Percentiles rank a stretch among this genome's conserved stretches.
Conservation (phyloP, 169 alveolate species). For the Besnoitia besnoiti region DNA sequence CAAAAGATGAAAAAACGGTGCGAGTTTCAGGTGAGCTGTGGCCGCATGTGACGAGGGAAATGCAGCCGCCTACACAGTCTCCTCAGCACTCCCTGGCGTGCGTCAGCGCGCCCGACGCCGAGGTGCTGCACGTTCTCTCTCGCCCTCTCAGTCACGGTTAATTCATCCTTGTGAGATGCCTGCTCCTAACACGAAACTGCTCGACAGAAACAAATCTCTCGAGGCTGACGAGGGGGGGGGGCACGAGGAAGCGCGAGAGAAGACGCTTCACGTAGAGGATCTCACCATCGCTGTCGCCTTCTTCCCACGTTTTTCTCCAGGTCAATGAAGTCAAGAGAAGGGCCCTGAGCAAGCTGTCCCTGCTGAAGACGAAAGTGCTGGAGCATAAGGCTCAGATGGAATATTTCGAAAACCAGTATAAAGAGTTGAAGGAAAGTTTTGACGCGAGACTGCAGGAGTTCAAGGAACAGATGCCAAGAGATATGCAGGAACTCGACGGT, state of each 20-base stretch:
- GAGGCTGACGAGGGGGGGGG: too few species aligned
- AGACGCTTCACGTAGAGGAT: too few species aligned
- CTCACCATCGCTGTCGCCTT: too few species aligned
- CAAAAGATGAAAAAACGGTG: slow-evolving; percentile 17
- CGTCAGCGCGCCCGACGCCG: too few species aligned
- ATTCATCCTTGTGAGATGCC: background rate
- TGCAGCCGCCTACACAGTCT: too few species aligned
- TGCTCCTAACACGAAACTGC: too few species aligned
- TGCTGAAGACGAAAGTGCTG: slow-evolving; percentile 15
- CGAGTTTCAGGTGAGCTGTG: slow-evolving; percentile 16
- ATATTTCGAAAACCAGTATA: slow-evolving; percentile 30
- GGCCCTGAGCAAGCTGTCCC: slow-evolving; percentile 22
- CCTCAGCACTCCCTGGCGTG: too few species aligned
- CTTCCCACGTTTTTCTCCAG: too few species aligned
- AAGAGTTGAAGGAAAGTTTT: slow-evolving; percentile 15
- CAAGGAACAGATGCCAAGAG: slow-evolving; percentile 49
- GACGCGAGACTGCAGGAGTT: slow-evolving; percentile 27
- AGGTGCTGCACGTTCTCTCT: too few species aligned
- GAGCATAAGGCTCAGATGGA: slow-evolving; percentile 20
- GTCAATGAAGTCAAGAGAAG: slow-evolving; percentile 3
- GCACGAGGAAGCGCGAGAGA: too few species aligned
- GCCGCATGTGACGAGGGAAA: too few species aligned
- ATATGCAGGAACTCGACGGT: slow-evolving; percentile 57
- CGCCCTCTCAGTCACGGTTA: background rate
- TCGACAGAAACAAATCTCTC: too few species aligned